Conservation (phyloP, 23 red algal species). For the Agarophyton chilense region DNA sequence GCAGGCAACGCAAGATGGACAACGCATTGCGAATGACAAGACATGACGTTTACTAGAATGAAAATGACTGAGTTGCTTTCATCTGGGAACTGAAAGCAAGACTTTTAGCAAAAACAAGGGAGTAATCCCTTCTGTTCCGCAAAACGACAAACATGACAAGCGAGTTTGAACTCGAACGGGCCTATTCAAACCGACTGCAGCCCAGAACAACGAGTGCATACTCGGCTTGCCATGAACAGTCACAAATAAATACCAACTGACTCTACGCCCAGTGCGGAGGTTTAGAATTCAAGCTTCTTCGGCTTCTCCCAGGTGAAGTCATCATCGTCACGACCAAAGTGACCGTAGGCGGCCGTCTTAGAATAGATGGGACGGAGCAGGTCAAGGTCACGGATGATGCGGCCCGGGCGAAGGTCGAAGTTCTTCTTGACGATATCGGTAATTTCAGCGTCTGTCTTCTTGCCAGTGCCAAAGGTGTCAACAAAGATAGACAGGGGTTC, state of each 20-base stretch:
- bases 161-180: not conserved
- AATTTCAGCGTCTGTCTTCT: conserved; percentile 87
- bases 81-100: conserved; percentile 32
- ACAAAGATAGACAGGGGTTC: conserved; percentile 97
- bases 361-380: conserved; percentile 94
- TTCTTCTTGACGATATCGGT: conserved; percentile 97
- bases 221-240: conserved; percentile 25
- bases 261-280: not conserved
- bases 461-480: conserved; percentile 96
- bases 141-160: conserved; percentile 66
- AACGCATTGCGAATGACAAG: no score
- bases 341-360: conserved; percentile 97
- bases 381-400: conserved; percentile 92
- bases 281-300: conserved; percentile 87
- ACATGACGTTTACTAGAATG: conserved; percentile 1
- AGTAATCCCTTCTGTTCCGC: not conserved
- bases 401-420: conserved; percentile 99
- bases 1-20: no score
- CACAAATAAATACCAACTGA: not conserved
- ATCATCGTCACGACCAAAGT: conserved; percentile 95
- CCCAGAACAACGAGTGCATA: no score
- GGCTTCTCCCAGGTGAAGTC: conserved; percentile 99
- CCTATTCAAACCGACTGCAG: no score
- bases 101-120: conserved; percentile 52
- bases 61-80: conserved; percentile 16